Conservation (phyloP, 345 rosid species). For the Orychophragmus violaceus region DNA sequence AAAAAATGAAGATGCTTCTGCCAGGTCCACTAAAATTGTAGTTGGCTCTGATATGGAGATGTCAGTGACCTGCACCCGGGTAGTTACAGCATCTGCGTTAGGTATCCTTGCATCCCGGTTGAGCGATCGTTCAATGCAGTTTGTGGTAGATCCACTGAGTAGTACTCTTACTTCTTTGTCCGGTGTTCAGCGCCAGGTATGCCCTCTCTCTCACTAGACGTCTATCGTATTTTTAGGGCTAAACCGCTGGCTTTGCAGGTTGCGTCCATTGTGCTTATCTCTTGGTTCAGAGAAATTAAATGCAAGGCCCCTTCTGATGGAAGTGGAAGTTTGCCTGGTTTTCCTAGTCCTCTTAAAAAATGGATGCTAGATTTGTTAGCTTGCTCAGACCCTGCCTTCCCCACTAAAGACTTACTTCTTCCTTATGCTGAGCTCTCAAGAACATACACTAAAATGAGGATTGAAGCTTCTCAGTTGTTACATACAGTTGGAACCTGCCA, state of each 20-base stretch:
- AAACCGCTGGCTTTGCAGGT: slow-evolving; percentile 50
- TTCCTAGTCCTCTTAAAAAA: slow-evolving; percentile 56
- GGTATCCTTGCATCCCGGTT: slow-evolving; percentile 85
- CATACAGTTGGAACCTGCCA: slow-evolving; percentile 53
- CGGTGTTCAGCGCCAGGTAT: slow-evolving; percentile 97
- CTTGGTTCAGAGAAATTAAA: slow-evolving; percentile 91
- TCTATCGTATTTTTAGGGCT: slow-evolving; percentile 10
- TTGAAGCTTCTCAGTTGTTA: slow-evolving; percentile 71
- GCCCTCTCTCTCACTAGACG: not conserved
- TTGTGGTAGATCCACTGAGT: slow-evolving; percentile 69
- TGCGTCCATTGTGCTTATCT: slow-evolving; percentile 79
- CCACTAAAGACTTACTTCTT: slow-evolving; percentile 71
- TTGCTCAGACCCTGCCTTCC: slow-evolving; percentile 80
- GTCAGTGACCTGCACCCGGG: slow-evolving; percentile 84
- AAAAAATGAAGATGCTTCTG: slow-evolving; percentile 62
- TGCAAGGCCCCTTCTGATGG: slow-evolving; percentile 35
- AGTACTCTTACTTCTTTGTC: slow-evolving; percentile 72
- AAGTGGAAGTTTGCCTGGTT: slow-evolving; percentile 38
- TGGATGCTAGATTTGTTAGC: slow-evolving; percentile 82
- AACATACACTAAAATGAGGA: slow-evolving; percentile 84
- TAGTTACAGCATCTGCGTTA: slow-evolving; percentile 80
- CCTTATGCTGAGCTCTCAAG: slow-evolving; percentile 94
- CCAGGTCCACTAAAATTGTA: slow-evolving; percentile 53
- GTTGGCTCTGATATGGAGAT: slow-evolving; percentile 89
- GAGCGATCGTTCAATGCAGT: slow-evolving; percentile 48